Percentiles rank a stretch among this genome's conserved stretches.
These are phyloP conservation scores for Plasmodium sp. DNA, from an alignment of 169 alveolate species.

Conservation along the genomic window DNA sequence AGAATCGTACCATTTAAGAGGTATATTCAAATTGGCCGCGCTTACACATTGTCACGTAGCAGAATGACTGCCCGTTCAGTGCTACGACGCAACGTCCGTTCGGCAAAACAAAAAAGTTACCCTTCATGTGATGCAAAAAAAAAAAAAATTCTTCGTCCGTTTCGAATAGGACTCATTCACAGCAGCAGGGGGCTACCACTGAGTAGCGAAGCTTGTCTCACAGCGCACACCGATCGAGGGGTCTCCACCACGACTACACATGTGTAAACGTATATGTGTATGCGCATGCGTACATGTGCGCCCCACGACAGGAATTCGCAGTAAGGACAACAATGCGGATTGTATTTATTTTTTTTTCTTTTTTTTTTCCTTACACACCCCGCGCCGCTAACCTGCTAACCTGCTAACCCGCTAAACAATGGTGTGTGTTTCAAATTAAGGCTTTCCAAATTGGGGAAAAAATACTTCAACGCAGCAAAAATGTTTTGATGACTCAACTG, in stretches of 20 bases:
- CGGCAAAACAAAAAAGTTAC: background rate
- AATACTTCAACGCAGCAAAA: background rate
- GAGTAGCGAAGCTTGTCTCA: background rate
- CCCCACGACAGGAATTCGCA: background rate
- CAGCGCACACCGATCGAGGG: background rate
- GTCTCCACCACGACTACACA: background rate
- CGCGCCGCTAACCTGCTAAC: background rate
- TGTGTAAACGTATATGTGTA: background rate
- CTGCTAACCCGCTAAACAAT: background rate
- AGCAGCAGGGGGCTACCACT: background rate
- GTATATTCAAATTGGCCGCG: background rate
- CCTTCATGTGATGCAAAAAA: background rate
- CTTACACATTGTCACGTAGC: background rate
- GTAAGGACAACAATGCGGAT: background rate
- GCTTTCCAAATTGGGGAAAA: constrained; percentile 19
- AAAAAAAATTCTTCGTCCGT: background rate
- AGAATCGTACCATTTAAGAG: background rate
- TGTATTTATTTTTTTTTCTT: background rate
- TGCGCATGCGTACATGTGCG: background rate
- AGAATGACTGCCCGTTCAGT: background rate
- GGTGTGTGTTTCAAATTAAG: constrained; percentile 15
- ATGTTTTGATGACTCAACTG: background rate
- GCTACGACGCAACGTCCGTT: background rate
- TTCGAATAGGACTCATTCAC: background rate
- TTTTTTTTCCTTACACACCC: background rate